These are phyloP conservation scores for Zalaria obscura DNA, from an alignment of 2,329 filamentous ascomycete species.

Conservation along the genomic window DNA sequence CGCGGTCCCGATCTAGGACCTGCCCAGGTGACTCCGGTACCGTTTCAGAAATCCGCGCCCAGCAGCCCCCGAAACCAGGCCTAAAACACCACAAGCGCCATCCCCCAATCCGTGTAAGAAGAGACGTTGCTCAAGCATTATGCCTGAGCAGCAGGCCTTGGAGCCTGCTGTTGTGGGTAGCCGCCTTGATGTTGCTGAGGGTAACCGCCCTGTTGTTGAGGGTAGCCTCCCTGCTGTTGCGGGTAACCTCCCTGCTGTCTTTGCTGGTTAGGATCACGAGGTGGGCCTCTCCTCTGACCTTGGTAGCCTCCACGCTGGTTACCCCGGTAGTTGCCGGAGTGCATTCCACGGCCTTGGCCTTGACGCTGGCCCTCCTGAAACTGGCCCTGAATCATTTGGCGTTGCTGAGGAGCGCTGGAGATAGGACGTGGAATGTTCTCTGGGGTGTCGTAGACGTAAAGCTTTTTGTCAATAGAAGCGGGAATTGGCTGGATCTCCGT, in stretches of 20 bases:
- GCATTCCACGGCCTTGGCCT: constrained; percentile 15
- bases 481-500: constrained; percentile 98
- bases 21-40: background rate
- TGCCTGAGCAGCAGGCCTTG: constrained; percentile 11
- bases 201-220: constrained; percentile 13
- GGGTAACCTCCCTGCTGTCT: constrained; percentile 13
- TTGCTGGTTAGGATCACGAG: constrained; percentile 15
- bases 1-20: no score
- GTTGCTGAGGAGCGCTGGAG: constrained; percentile 33
- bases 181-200: constrained; percentile 9
- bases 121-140: constrained; percentile 8
- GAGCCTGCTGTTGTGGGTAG: constrained; percentile 12
- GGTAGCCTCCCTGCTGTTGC: constrained; percentile 2
- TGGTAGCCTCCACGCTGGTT: constrained; percentile 16
- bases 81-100: background rate
- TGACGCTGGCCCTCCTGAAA: constrained; percentile 10
- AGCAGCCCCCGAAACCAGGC: background rate
- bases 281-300: constrained; percentile 15
- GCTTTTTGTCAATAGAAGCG: constrained; percentile 83
- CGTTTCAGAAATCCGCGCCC: background rate
- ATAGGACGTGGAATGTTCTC: constrained; percentile 85
- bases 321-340: constrained; percentile 18
- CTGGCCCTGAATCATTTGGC: constrained; percentile 8
- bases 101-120: background rate
- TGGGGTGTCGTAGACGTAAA: constrained; percentile 95